Evolutionary conservation across 1,284 basidiomycete species (phyloP).

Genomic region (Apiotrichum veenhuisii): DNA sequence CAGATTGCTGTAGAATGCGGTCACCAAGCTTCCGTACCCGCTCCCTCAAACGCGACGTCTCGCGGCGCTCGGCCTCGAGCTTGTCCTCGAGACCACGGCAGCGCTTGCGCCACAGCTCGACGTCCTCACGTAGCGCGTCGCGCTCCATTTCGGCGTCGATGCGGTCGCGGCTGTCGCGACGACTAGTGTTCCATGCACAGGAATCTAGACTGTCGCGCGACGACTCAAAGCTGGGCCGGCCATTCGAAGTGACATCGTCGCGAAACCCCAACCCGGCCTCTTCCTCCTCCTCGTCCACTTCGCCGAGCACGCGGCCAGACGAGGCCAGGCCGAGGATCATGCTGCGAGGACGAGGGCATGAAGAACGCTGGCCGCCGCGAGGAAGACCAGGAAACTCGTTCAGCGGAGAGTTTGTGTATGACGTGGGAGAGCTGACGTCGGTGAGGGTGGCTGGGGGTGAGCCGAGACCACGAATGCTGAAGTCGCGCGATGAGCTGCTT

Average conservation of each 20-base stretch:
- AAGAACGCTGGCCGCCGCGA: slow-evolving; percentile 13
- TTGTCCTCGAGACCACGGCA: slow-evolving; percentile 36
- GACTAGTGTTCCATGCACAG: background rate
- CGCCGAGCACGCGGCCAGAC: slow-evolving; percentile 38
- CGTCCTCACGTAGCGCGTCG: slow-evolving; percentile 41
- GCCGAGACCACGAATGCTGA: slow-evolving; percentile 11
- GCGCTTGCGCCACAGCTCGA: slow-evolving; percentile 39
- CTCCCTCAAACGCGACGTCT: slow-evolving; percentile 30
- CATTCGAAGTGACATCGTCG: slow-evolving; percentile 8
- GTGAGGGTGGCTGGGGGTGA: slow-evolving; percentile 13
- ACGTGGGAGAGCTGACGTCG: slow-evolving; percentile 8
- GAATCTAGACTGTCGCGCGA: slow-evolving; percentile 22
- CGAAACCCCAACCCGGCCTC: slow-evolving; percentile 14
- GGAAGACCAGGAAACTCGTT: slow-evolving; percentile 14
- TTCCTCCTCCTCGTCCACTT: slow-evolving; percentile 38
- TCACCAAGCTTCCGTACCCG: slow-evolving; percentile 40
- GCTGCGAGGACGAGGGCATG: slow-evolving; percentile 39
- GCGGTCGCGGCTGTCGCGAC: slow-evolving; percentile 19
- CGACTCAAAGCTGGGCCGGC: slow-evolving; percentile 16
- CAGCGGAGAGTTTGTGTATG: slow-evolving; percentile 14
- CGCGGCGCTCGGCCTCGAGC: slow-evolving; percentile 36
- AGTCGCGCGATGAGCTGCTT: slow-evolving; percentile 20
- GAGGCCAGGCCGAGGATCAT: slow-evolving; percentile 24
- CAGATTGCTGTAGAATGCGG: slow-evolving; percentile 31
- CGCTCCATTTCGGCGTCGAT: slow-evolving; percentile 45